These are phyloP conservation scores for Noccaea caerulescens DNA, from an alignment of 345 rosid species.

Conservation along the genomic window DNA sequence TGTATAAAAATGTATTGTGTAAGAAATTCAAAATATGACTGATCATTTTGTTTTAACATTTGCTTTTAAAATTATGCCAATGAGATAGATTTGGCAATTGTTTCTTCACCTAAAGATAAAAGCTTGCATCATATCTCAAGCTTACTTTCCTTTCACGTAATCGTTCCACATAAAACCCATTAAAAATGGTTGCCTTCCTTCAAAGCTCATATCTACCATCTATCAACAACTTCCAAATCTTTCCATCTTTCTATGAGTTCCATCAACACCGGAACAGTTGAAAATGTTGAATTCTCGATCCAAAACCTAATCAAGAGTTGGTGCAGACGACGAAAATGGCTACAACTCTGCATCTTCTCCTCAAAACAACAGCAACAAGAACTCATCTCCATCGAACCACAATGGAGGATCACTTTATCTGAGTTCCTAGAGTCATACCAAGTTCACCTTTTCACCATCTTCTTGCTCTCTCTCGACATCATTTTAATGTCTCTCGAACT, in stretches of 20 bases:
- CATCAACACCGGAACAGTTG: slow-evolving; percentile 40
- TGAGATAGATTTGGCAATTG: no score
- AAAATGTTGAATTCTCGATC: slow-evolving; percentile 51
- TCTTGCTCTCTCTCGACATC: slow-evolving; percentile 61
- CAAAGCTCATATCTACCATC: slow-evolving; percentile 20
- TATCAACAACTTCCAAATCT: background rate
- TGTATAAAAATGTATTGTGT: no score
- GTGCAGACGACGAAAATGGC: slow-evolving; percentile 61
- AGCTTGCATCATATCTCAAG: slow-evolving; percentile 20
- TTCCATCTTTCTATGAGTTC: slow-evolving; percentile 33
- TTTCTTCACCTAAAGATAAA: background rate
- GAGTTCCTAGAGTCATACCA: slow-evolving; percentile 56
- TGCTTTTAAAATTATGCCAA: no score
- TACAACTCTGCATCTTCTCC: slow-evolving; percentile 43
- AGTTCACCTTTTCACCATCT: slow-evolving; percentile 45
- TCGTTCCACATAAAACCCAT: background rate
- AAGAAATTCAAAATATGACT: no score
- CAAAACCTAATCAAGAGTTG: slow-evolving; percentile 53
- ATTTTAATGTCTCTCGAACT: slow-evolving; percentile 60
- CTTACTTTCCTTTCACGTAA: slow-evolving; percentile 42
- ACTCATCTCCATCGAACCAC: slow-evolving; percentile 17
- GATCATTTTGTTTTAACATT: no score
- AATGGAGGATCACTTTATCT: slow-evolving; percentile 54
- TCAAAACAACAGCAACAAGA: slow-evolving; percentile 22
- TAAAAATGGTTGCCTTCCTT: slow-evolving; percentile 32